Conservation (phyloP, 441 rosid species). For the Erodium moschatum region DNA sequence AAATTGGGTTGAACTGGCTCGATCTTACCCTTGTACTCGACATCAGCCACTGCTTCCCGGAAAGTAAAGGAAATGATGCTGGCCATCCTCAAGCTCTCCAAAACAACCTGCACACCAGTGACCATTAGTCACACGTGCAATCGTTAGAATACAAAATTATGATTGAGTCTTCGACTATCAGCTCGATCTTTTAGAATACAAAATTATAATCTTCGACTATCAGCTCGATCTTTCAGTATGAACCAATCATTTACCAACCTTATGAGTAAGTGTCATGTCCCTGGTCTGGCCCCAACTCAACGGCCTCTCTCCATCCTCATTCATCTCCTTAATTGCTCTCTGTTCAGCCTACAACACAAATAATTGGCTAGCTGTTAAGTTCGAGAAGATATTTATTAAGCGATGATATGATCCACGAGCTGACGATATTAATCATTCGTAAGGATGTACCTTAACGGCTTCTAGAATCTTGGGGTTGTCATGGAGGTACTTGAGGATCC, state of each 20-base stretch:
- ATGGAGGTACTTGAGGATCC: constrained; percentile 65
- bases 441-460: constrained; percentile 42
- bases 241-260: constrained; percentile 24
- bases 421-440: too few species aligned
- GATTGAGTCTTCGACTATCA: too few species aligned
- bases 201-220: too few species aligned
- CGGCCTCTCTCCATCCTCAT: constrained; percentile 26
- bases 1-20: background rate
- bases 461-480: constrained; percentile 57
- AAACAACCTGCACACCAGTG: constrained; percentile 34
- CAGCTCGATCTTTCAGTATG: too few species aligned
- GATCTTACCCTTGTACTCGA: constrained; percentile 54
- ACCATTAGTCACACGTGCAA: too few species aligned
- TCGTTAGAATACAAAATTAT: too few species aligned
- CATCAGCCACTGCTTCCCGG: constrained; percentile 65
- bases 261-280: constrained; percentile 42
- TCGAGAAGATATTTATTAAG: too few species aligned
- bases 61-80: constrained; percentile 67
- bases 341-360: constrained; percentile 45
- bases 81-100: constrained; percentile 64
- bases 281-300: constrained; percentile 54
- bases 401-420: too few species aligned
- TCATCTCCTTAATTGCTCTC: constrained; percentile 27
- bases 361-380: too few species aligned
- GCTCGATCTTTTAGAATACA: too few species aligned